Base-by-base conservation (phyloP, 371 early-diverging fungal genomes). In the Mucor lusitanicus region DNA sequence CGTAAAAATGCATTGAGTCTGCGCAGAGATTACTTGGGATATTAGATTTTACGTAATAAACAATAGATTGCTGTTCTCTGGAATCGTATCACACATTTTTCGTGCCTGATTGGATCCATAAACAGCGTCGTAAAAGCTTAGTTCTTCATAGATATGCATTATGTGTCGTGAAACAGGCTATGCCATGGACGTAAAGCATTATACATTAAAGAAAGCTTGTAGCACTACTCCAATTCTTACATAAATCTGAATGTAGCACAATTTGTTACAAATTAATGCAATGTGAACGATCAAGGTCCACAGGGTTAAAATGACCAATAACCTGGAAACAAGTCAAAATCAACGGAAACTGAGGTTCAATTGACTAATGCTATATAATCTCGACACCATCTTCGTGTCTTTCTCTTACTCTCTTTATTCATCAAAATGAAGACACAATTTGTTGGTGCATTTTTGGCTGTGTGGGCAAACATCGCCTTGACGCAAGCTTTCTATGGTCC, bases 401-500 rank as follows among this genome's bases (percentile, higher is more conserved):
- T 37, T 21, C 32, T 27, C 6, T 30, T 30, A 50, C 13, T 32
- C 53, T 48, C 40, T 11, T 8, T 30, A 40, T 19, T 28, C 32
- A 40, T 1, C 6, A 56, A 13, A 0, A 72, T 72, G 72, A 72
- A 72, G 30, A 48, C 61, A 56, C 57, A 44, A 35, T 25, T 68
- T 15, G 19, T 64, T 40, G 59, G 67, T 11, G 58, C 68, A 2
- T 23, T 70, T 6, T 61, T 72, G n/a, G 46, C 72, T 28, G 17
- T 72, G 12, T 62, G 56, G 30, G 64, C 72, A 8, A 68, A 72
- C 23, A n/a, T 68, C 13, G 65, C 59, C 6, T 61, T 72, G 48
- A 68, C 69, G 3, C 69, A 73, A 35, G 73, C 73, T 6, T 69
- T 92, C 48, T 92, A 90, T 65, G 77, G 76, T 13, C 66, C 68